These are phyloP conservation scores for Wickerhamomyces hampshirensis DNA, from an alignment of 805 yeast species.

Conservation along the genomic window DNA sequence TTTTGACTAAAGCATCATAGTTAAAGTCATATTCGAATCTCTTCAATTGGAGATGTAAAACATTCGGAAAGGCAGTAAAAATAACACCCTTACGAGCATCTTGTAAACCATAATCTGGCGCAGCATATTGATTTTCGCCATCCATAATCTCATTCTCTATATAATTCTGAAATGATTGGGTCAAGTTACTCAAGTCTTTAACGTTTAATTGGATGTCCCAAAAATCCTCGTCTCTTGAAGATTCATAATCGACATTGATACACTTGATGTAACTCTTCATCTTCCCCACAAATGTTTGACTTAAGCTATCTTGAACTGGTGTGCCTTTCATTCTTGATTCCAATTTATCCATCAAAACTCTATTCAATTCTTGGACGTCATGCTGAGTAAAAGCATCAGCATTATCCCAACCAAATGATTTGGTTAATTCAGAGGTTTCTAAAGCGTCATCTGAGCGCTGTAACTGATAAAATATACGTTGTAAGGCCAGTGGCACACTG, in stretches of 20 bases:
- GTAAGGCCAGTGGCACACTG: conserved; percentile 79
- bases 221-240: conserved; percentile 86
- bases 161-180: conserved; percentile 78
- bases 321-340: conserved; percentile 92
- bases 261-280: conserved; percentile 95
- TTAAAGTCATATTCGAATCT: conserved; percentile 92
- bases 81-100: conserved; percentile 97
- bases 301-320: conserved; percentile 65
- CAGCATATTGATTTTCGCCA: conserved; percentile 95
- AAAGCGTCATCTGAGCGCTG: conserved; percentile 71
- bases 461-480: conserved; percentile 78
- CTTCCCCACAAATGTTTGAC: conserved; percentile 88
- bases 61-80: conserved; percentile 86
- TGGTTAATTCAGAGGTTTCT: conserved; percentile 81
- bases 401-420: conserved; percentile 95
- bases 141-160: conserved; percentile 83
- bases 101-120: conserved; percentile 84
- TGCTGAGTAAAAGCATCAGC: conserved; percentile 96
- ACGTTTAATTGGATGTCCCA: conserved; percentile 98
- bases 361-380: conserved; percentile 94
- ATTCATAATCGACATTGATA: conserved; percentile 87
- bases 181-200: conserved; percentile 66
- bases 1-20: conserved; percentile 82
- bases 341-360: conserved; percentile 90
- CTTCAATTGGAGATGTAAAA: conserved; percentile 86